Evolutionary conservation across 2,329 filamentous ascomycete species (phyloP).

Genomic region (Pyrenochaeta sp.): DNA sequence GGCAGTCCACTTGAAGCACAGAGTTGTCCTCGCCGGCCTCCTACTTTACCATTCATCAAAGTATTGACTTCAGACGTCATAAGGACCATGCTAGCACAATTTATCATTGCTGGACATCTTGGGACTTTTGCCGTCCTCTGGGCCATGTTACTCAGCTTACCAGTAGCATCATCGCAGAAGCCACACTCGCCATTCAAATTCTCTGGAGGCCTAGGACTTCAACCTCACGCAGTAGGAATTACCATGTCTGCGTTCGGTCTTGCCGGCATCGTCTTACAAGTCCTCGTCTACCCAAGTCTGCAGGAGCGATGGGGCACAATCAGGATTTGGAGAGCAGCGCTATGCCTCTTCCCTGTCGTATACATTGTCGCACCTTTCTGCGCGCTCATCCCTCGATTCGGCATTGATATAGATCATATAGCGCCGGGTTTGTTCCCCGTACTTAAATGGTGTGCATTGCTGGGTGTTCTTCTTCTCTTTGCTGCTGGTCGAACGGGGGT

Average conservation of each 20-base stretch:
- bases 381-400: conserved; percentile 7
- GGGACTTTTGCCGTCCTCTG: conserved; percentile 55
- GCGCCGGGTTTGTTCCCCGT: neutral
- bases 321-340: conserved; percentile 43
- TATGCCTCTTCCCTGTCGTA: conserved; percentile 51
- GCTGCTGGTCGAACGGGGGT: conserved; percentile 17
- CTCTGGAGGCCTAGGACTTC: conserved; percentile 53
- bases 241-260: conserved; percentile 53
- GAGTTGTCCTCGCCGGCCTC: neutral
- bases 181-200: conserved; percentile 47
- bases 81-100: conserved; percentile 50
- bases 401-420: neutral
- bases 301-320: conserved; percentile 48
- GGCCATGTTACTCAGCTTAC: conserved; percentile 54
- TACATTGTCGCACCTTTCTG: conserved; percentile 51
- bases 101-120: conserved; percentile 52
- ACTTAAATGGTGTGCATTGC: conserved; percentile 2
- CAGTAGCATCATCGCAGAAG: conserved; percentile 31
- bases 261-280: conserved; percentile 52
- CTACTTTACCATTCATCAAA: conserved; percentile 48
- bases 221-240: conserved; percentile 51
- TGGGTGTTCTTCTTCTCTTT: conserved; percentile 6
- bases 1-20: neutral
- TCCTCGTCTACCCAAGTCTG: conserved; percentile 52
- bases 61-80: conserved; percentile 54